Evolutionary conservation across 441 rosid genomes (phyloP).

Genomic region (Gossypium davidsonii): DNA sequence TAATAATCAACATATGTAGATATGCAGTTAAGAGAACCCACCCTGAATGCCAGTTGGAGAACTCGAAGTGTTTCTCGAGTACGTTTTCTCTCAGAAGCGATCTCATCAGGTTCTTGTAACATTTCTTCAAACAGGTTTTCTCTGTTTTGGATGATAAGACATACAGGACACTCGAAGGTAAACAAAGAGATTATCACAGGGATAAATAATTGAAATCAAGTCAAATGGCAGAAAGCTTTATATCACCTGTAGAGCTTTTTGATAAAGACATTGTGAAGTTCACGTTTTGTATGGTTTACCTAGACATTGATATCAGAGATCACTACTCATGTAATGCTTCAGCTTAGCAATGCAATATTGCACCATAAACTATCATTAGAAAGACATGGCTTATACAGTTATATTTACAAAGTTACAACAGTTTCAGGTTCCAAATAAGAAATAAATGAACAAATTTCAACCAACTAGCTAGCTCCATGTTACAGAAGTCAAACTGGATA

Average conservation of each 20-base stretch:
- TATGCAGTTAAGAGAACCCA: conserved; percentile 26
- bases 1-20: background rate
- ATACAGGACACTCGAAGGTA: background rate
- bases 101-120: conserved; percentile 94
- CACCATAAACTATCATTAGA: background rate
- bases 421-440: background rate
- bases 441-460: background rate
- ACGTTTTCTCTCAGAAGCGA: conserved; percentile 77
- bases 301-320: conserved; percentile 23
- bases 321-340: background rate
- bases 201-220: background rate
- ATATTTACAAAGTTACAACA: background rate
- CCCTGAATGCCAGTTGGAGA: conserved; percentile 94
- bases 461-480: background rate
- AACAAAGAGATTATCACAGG: background rate
- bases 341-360: conserved; percentile 1
- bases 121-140: conserved; percentile 97
- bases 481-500: background rate
- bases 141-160: conserved; percentile 39
- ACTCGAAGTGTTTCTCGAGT: conserved; percentile 76
- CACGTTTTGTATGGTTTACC: conserved; percentile 89
- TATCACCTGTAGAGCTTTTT: conserved; percentile 58
- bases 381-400: background rate
- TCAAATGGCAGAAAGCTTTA: background rate
- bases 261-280: conserved; percentile 70